Percentiles rank a stretch among this genome's conserved stretches.
These are phyloP conservation scores for Solanum lignicaule DNA, from an alignment of 257 asterid species.

Conservation along the genomic window DNA sequence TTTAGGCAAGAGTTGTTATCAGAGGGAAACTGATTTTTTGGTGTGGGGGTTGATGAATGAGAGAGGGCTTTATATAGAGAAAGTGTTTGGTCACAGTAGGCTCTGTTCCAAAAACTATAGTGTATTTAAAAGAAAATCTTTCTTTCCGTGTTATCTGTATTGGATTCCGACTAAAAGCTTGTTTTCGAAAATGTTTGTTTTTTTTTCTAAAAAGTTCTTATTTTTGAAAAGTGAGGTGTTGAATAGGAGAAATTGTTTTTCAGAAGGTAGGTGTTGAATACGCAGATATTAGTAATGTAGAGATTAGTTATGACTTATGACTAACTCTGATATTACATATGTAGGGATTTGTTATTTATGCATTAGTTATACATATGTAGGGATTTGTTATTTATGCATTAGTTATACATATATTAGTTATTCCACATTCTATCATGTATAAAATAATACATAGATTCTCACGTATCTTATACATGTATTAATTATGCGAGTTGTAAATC, in stretches of 20 bases:
- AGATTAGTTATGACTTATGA: background rate
- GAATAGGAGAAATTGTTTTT: background rate
- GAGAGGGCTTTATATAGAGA: background rate
- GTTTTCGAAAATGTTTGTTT: fast-evolving
- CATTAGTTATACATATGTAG: too few relatives aligned
- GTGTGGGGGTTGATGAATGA: background rate
- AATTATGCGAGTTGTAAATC: too few relatives aligned
- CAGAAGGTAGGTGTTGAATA: too few relatives aligned
- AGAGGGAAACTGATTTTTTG: background rate
- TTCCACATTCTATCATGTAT: background rate
- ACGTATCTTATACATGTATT: background rate
- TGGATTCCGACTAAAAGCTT: background rate
- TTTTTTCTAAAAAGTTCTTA: background rate
- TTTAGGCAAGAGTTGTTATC: background rate
- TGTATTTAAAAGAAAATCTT: background rate
- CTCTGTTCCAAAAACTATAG: background rate
- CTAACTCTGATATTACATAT: background rate
- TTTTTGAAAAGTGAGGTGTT: background rate
- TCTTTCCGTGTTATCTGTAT: too few relatives aligned
- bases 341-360: background rate
- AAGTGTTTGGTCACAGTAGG: background rate
- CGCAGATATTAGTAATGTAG: background rate
- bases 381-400: background rate
- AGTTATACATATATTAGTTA: too few relatives aligned
- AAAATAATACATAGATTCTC: too few relatives aligned